These are phyloP conservation scores for Perilla frutescens DNA, from an alignment of 257 asterid genomes.

Conservation along the genomic window DNA sequence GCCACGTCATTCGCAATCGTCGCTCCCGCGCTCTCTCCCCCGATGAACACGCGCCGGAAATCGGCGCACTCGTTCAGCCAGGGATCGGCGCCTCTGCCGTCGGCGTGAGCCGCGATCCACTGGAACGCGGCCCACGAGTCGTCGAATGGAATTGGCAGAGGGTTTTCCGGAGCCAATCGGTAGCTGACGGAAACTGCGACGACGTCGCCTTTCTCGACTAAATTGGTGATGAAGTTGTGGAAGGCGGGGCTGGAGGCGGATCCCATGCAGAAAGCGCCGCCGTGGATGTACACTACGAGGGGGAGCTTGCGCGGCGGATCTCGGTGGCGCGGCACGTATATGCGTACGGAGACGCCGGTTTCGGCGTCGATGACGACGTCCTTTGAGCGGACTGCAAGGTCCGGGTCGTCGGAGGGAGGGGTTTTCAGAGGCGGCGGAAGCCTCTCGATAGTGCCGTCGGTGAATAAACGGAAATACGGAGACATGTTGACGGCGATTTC, in stretches of 20 bases:
- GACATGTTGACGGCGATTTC: slow-evolving; percentile 45
- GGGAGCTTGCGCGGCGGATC: slow-evolving; percentile 47
- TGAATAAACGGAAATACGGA: slow-evolving; percentile 49
- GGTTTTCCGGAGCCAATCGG: slow-evolving; percentile 69
- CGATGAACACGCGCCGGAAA: slow-evolving; percentile 55
- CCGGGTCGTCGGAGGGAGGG: slow-evolving; percentile 52
- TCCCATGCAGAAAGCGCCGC: slow-evolving; percentile 69
- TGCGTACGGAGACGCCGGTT: slow-evolving; percentile 56
- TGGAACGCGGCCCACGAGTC: slow-evolving; percentile 76
- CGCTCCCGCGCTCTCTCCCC: slow-evolving; percentile 86
- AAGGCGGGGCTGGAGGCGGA: slow-evolving; percentile 39
- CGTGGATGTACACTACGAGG: slow-evolving; percentile 61
- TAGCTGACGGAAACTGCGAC: slow-evolving; percentile 68
- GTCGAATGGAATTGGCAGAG: slow-evolving; percentile 58
- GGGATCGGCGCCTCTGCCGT: slow-evolving; percentile 52
- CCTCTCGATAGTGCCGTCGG: slow-evolving; percentile 51
- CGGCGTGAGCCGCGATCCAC: slow-evolving; percentile 62
- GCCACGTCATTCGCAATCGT: slow-evolving; percentile 63
- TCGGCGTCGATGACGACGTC: slow-evolving; percentile 52
- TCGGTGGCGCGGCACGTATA: slow-evolving; percentile 50
- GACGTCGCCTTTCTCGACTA: slow-evolving; percentile 45
- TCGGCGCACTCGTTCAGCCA: slow-evolving; percentile 70
- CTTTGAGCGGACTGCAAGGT: slow-evolving; percentile 49
- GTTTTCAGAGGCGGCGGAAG: not conserved
- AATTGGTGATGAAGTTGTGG: slow-evolving; percentile 43